Conservation (phyloP, 1,139 yeast genomes). For the Saccharomyces hybrid region DNA sequence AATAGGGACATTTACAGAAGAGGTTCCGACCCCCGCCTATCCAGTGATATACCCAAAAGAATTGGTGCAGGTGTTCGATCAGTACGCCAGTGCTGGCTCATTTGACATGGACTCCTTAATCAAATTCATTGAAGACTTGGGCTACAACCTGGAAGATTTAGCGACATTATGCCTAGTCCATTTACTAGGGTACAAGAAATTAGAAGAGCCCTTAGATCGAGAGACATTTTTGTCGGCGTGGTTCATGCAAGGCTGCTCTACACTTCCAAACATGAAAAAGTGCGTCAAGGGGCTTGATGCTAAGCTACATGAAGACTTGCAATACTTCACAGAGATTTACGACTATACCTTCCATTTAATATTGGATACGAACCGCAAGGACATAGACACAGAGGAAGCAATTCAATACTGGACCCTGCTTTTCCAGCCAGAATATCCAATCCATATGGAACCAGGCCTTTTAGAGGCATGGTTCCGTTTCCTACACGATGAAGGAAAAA, state of each 20-base stretch:
- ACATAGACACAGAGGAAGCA: constrained; percentile 57
- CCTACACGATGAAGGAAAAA: constrained; percentile 20
- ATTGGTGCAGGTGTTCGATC: constrained; percentile 17
- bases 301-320: constrained; percentile 34
- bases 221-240: constrained; percentile 22
- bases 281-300: constrained; percentile 37
- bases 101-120: constrained; percentile 58
- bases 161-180: constrained; percentile 64
- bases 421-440: constrained; percentile 35
- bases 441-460: constrained; percentile 46
- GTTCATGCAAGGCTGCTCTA: constrained; percentile 28
- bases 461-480: constrained; percentile 33
- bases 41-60: constrained; percentile 16
- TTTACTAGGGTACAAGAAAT: constrained; percentile 40
- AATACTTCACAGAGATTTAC: constrained; percentile 52
- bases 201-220: constrained; percentile 20
- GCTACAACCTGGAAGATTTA: constrained; percentile 66
- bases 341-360: constrained; percentile 63
- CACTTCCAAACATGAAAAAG: constrained; percentile 45
- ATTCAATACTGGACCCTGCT: constrained; percentile 72
- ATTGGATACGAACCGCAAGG: constrained; percentile 45
- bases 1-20: constrained; percentile 17
- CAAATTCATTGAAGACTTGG: constrained; percentile 54
- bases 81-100: constrained; percentile 26
- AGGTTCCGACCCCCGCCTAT: background rate